Evolutionary conservation across 2,329 filamentous ascomycete genomes (phyloP), one percentile per base, ranked within the genome.

Genomic region (Aspergillus sp.): DNA sequence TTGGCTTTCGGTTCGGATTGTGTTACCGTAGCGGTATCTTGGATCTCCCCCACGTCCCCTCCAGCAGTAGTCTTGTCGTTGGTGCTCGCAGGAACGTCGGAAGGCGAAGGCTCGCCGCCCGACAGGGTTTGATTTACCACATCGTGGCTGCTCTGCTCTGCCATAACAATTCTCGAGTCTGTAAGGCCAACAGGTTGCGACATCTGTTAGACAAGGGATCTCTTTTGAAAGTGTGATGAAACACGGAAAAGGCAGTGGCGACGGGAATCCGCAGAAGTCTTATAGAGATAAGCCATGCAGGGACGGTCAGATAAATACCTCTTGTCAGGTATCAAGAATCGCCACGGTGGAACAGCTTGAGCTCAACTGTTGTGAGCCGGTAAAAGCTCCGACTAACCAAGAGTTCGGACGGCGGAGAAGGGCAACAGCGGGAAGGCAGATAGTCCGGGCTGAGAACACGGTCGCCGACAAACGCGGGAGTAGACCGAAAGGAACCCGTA

Each of bases 51-150:
- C 66, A 64, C 70, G 68, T 75, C 73, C 69, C 72, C 74, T 75
- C 74, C 76, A 78, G 79, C 79, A 78, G 76, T 67, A 65, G 63
- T 64, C 62, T 76, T 74, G 73, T 75, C 76, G 74, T 77, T 77
- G 75, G 75, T 79, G 77, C 76, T 79, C 79, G 81, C 82, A 84
- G 79, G 77, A 76, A 78, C 82, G 82, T 83, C 83, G 81, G 82
- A 82, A 77, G 81, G 79, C 78, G 79, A 78, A 70, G 74, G 71
- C 71, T 78, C 81, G 79, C 81, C 81, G 76, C 82, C 78, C 82
- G 83, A 86, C 83, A 79, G 78, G 78, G 81, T 78, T 80, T 84
- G 79, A 78, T 83, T 83, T 84, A 86, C 83, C 83, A 85, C 83
- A 86, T 86, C 80, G 76, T 84, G 82, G 80, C 76, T 78, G 70